Base-by-base conservation (phyloP, 129 eudicot genomes). In the Deinandra increscens region DNA sequence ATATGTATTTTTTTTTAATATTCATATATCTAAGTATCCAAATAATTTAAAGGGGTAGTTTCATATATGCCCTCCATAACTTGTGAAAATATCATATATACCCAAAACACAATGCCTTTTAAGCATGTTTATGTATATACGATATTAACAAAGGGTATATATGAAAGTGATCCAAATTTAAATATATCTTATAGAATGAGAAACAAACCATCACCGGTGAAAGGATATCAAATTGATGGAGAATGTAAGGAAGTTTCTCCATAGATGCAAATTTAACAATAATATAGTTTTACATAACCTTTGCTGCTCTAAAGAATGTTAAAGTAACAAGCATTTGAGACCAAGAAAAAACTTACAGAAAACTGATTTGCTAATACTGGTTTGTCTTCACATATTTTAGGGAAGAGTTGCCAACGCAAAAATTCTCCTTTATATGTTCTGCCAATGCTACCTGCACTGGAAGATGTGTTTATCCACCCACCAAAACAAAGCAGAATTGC, bases 381-480 rank as follows among this genome's bases (percentile, higher is more conserved):
- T 78, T 93, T 83, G 42, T 89, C 92, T 81, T 89, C 98, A 85
- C 96, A 86, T 70, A 72, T 68, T 72, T 84, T 73, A 70, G 98
- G 89, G 75, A 93, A 93, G 23, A 93, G 79, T 76, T 93, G 96
- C 96, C 95, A 89, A 55, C 97, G 95, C 79, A 86, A 70, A 85
- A 93, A 93, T 65, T 89, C 97, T n/a, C 98, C 98, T 82, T 74
- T 87, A 82, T 70, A 88, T 80, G 87, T 89, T 84, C 98, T 85
- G 51, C 95, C 98, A 18, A 93, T 93, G 95, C 98, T 93, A 75
- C 98, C 98, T 72, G 95, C 92, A 66, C 98, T 89, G 88, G 73
- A 62, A 74, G 54, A 68, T 75, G 58, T 64, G 46, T 78, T 53
- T n/a, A 56, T 46, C 77, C 62, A 80, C 49, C 74, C 41, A 76